phyloP scores from a whole-genome alignment of 768 basidiomycete species.

The Gelatoporia subvermispora region DNA sequence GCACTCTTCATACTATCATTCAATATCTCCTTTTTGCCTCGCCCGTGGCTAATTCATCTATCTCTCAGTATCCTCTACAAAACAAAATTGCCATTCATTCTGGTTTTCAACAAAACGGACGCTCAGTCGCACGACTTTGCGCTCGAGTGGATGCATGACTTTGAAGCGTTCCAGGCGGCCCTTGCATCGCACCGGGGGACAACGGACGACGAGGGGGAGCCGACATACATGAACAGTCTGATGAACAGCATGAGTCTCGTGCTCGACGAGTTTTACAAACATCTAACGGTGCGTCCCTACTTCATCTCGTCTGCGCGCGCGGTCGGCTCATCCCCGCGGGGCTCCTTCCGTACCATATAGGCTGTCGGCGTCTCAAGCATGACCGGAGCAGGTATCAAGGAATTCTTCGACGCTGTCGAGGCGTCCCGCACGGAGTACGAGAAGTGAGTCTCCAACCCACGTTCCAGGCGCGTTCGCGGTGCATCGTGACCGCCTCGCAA shows the following conservation, averaged over 20 bases:
- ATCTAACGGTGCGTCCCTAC: constrained; percentile 69
- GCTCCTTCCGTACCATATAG: constrained; percentile 34
- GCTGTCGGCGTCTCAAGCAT: constrained; percentile 93
- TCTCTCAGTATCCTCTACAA: constrained; percentile 91
- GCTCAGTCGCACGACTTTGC: constrained; percentile 88
- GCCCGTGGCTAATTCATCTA: neutral
- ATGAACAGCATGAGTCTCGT: constrained; percentile 99
- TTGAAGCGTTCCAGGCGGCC: constrained; percentile 90
- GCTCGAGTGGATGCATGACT: constrained; percentile 97
- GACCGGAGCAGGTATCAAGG: constrained; percentile 91
- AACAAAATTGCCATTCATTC: constrained; percentile 92
- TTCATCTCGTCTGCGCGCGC: neutral
- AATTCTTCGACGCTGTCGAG: constrained; percentile 90
- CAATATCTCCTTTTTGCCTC: too few species aligned
- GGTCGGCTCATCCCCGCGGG: neutral
- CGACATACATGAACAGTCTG: constrained; percentile 95
- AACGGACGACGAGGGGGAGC: constrained; percentile 79
- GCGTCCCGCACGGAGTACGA: constrained; percentile 85
- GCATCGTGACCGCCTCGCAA: neutral
- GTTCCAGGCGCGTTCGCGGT: neutral
- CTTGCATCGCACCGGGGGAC: constrained; percentile 65
- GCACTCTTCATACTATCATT: too few species aligned
- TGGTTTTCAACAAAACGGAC: constrained; percentile 99
- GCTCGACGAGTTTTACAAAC: constrained; percentile 96
- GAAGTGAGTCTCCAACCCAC: constrained; percentile 45